Percentiles rank a stretch among this genome's conserved stretches.
phyloP scores from a whole-genome alignment of 805 yeast genomes.

The Schwanniomyces occidentalis region DNA sequence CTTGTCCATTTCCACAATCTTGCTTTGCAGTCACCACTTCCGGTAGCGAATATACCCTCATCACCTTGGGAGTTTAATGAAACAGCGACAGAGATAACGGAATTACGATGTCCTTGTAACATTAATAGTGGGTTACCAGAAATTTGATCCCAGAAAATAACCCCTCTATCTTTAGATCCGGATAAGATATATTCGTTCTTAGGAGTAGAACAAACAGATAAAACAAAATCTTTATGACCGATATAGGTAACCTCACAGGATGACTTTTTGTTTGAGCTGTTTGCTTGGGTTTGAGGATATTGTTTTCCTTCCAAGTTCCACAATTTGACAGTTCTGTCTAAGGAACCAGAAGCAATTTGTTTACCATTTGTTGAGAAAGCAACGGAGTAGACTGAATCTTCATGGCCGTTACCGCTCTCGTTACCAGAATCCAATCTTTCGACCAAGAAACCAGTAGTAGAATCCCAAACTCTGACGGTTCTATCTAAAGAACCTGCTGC shows the following conservation, averaged over 20 bases:
- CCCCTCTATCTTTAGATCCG: conserved; percentile 97
- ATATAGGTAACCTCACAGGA: conserved; percentile 90
- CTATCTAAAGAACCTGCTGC: conserved; percentile 97
- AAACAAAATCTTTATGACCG: conserved; percentile 95
- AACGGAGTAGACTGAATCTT: conserved; percentile 93
- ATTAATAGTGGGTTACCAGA: conserved; percentile 90
- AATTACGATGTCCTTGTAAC: conserved; percentile 96
- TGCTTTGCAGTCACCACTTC: conserved; percentile 96
- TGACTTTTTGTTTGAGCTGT: conserved; percentile 28
- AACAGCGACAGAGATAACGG: conserved; percentile 92
- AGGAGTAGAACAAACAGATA: conserved; percentile 92
- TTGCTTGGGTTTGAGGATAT: conserved; percentile 18
- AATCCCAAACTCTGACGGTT: conserved; percentile 96
- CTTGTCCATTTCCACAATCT: conserved; percentile 91
- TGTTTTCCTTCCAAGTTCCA: conserved; percentile 80
- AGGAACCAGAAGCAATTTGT: conserved; percentile 91
- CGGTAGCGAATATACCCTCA: conserved; percentile 91
- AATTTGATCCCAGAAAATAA: conserved; percentile 91
- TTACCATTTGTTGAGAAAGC: conserved; percentile 90
- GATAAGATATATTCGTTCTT: conserved; percentile 88
- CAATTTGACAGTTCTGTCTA: conserved; percentile 92
- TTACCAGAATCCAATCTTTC: conserved; percentile 90
- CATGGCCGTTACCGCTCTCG: conserved; percentile 89
- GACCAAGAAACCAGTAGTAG: conserved; percentile 85
- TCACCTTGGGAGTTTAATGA: conserved; percentile 73